Evolutionary conservation across 2,329 filamentous ascomycete genomes (phyloP), one percentile per base, ranked within the genome.

Genomic region (Ustilaginoidea virens): DNA sequence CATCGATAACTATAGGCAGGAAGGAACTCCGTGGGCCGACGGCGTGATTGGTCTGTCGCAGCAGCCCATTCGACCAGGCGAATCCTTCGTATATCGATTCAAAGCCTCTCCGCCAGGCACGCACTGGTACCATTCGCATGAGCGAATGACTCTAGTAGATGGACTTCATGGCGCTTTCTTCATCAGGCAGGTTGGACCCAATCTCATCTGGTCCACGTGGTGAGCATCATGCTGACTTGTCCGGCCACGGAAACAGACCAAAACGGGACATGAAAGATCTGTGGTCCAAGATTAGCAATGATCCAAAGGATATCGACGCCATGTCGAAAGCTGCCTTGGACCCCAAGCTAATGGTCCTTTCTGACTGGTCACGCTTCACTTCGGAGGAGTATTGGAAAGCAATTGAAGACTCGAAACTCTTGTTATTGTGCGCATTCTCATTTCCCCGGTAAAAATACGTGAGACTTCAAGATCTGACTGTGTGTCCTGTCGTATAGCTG

Each of bases 31-130:
- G 0, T 63, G 58, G 60, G 53, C 57, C 4, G 60, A 63, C 32
- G 60, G 60, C 15, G 53, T 58, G 0, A 56, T 57, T 2, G 60
- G 59, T 0, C 34, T 62, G 3, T 49, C 56, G 2, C 60, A 63
- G 33, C 40, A 43, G 10, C 46, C 51, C 0, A 62, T 63, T 13
- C 30, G 42, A 15, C 45, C 52, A 4, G 48, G 49, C 0, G 36
- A 42, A 2, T 42, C 36, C 1, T 63, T 51, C 31, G 42, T 49
- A 1, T 61, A 62, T 33, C 20, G 27, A 14, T 39, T 34, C 30
- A 31, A 18, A 11, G 40, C 29, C 13, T 33, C 19, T 5, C 32
- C 30, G 14, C 12, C 36, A 3, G 38, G 38, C 0, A 33, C 25
- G 1, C 33, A 36, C 20, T 39, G 35, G 23, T 34, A 33, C 6